Evolutionary conservation across 352 stramenopile genomes (phyloP), one percentile per base, ranked within the genome.

Genomic region (Pythium sukuiense): DNA sequence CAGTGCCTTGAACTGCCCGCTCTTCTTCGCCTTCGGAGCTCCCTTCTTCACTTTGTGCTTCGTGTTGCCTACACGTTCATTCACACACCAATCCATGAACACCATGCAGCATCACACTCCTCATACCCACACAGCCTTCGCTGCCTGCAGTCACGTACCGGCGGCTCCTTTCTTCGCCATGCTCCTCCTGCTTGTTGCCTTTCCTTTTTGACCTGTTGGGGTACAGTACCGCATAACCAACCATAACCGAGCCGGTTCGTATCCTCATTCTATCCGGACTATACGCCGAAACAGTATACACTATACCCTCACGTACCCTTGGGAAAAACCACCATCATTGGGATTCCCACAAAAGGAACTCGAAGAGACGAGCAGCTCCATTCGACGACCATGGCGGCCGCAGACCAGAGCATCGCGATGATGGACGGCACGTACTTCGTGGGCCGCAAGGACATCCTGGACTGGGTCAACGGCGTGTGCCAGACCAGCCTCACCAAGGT

Each of bases 391-490:
- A 94, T 93, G 86, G 79, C 84, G 59, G 78, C 83, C 41, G 82
- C 85, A 29, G 88, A 94, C 65, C 85, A 95, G 82, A 91, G 80
- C 71, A 96, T 96, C 76, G 93, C 89, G 60, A 97, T 99, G 80
- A 99, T 99, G 96, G 95, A 98, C 77, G 88, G 89, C 65, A 97
- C 96, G 65, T 99, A 98, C 85, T 98, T 98, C 81, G 94, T 98
- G 50, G 96, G 95, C 7, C 90, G 96, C 27, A 98, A 97, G 63
- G 97, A 99, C 74, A 97, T 99, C 63, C 73, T 99, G 39, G 92
- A 99, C 59, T 99, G 98, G 95, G 89, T 99, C 65, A 99, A 99
- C 78, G 74, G 71, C n/a, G 89, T 98, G 18, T 93, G 99, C 63
- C 78, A 89, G 61, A 80, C 98, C 30, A 97, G 90, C 66, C 85